Percentiles rank a stretch among this genome's conserved stretches.
Conservation (phyloP, 1,139 yeast species). For the Magnusiomyces tetraspermus region DNA sequence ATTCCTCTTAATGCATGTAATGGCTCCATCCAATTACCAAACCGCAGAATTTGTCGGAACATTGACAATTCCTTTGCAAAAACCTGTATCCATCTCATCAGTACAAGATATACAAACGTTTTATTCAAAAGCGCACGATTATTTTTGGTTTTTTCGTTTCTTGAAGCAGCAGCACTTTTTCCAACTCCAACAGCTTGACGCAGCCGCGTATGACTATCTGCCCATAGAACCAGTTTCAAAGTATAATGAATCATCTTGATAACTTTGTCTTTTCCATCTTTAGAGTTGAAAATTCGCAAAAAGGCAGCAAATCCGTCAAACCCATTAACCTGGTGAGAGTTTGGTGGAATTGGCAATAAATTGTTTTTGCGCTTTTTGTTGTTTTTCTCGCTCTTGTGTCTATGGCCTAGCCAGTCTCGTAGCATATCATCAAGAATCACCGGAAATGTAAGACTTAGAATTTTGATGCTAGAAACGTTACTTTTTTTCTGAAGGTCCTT, state of each 20-base stretch:
- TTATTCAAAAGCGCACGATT: background rate
- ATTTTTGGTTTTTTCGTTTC: background rate
- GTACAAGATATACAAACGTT: constrained; percentile 7
- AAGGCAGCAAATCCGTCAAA: background rate
- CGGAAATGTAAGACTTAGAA: too few relatives aligned
- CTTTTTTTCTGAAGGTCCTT: too few relatives aligned
- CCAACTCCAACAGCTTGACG: constrained; percentile 18
- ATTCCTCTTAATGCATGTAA: constrained; percentile 3
- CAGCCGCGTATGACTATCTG: background rate
- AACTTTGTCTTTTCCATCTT: constrained; percentile 28
- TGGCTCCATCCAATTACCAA: constrained; percentile 28
- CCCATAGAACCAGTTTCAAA: constrained; percentile 18
- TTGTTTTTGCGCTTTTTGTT: background rate
- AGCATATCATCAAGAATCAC: too few relatives aligned
- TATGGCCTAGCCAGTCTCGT: too few relatives aligned
- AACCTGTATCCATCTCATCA: constrained; percentile 3
- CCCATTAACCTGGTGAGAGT: too few relatives aligned
- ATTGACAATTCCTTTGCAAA: constrained; percentile 18
- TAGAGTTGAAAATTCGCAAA: constrained; percentile 20
- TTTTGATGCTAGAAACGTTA: too few relatives aligned
- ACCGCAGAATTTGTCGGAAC: constrained; percentile 27
- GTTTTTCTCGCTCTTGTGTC: too few relatives aligned
- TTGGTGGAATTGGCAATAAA: too few relatives aligned
- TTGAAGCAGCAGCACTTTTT: constrained; percentile 15
- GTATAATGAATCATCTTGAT: constrained; percentile 11